These are phyloP conservation scores for Salix koriyanagi DNA, from an alignment of 345 rosid genomes.

Conservation along the genomic window DNA sequence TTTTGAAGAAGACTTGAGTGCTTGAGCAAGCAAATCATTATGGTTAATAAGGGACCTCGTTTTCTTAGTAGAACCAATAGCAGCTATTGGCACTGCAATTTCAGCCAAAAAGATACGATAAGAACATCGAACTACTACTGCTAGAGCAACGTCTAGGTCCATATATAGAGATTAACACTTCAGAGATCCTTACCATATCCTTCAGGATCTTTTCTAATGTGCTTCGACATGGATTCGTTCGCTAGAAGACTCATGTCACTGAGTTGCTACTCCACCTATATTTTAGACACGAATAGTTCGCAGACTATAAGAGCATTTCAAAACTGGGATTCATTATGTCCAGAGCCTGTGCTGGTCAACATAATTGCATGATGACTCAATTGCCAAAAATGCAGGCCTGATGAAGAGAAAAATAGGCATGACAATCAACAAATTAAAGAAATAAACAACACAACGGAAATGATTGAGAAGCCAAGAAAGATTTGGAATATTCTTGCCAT, in stretches of 20 bases:
- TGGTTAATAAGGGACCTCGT: slow-evolving; percentile 65
- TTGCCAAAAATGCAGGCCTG: not conserved
- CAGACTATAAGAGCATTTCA: slow-evolving; percentile 1
- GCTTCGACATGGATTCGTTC: slow-evolving; percentile 79
- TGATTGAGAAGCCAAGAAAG: not conserved
- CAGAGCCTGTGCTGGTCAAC: not conserved
- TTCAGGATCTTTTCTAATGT: slow-evolving; percentile 73
- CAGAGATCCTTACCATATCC: slow-evolving; percentile 66
- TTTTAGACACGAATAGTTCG: slow-evolving; percentile 2
- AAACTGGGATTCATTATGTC: not conserved
- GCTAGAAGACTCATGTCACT: slow-evolving; percentile 91
- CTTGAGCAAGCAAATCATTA: slow-evolving; percentile 59
- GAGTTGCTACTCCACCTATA: slow-evolving; percentile 89
- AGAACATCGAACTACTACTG: not conserved
- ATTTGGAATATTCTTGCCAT: not conserved
- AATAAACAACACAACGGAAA: not conserved
- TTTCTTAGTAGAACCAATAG: slow-evolving; percentile 76
- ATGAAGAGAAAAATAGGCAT: not conserved
- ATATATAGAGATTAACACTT: not conserved
- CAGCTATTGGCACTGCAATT: slow-evolving; percentile 60
- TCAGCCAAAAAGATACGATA: not conserved
- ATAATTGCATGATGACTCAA: not conserved
- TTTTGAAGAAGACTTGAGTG: slow-evolving; percentile 73
- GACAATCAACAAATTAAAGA: not conserved
- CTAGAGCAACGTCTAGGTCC: not conserved